A percentile compares a stretch with the other conserved stretches of the same genome.
These are phyloP conservation scores for Tephrocybe sp. DNA, from an alignment of 768 basidiomycete genomes.

Conservation along the genomic window DNA sequence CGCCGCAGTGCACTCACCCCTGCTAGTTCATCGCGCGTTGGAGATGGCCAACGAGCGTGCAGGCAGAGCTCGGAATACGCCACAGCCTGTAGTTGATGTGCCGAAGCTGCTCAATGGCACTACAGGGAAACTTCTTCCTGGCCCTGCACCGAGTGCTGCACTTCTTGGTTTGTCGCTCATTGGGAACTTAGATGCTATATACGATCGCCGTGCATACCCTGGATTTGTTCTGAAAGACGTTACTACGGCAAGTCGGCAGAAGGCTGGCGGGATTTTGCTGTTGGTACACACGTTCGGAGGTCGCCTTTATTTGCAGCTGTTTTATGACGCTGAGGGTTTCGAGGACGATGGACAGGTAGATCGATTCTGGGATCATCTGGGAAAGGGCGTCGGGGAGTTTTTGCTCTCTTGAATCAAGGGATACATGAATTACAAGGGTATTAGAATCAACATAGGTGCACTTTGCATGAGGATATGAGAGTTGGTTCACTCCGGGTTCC, in stretches of 20 bases:
- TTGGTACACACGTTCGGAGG: slow-evolving; percentile 64
- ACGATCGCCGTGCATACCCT: slow-evolving; percentile 50
- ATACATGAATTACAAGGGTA: neutral
- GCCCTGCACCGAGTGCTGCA: slow-evolving; percentile 25
- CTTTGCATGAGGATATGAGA: too few species aligned
- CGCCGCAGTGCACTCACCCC: slow-evolving; percentile 46
- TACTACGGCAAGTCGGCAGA: slow-evolving; percentile 66
- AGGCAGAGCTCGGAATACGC: slow-evolving; percentile 25
- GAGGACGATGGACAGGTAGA: slow-evolving; percentile 20
- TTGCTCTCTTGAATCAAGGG: neutral
- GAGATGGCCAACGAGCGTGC: slow-evolving; percentile 52
- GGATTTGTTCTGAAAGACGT: slow-evolving; percentile 51
- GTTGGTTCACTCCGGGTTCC: too few species aligned
- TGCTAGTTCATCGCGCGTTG: slow-evolving; percentile 49
- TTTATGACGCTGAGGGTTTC: slow-evolving; percentile 31
- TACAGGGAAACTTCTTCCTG: slow-evolving; percentile 2
- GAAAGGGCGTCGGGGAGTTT: slow-evolving; percentile 20
- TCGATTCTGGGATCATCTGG: slow-evolving; percentile 27
- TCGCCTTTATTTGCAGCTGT: slow-evolving; percentile 51
- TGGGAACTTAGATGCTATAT: slow-evolving; percentile 67
- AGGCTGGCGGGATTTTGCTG: slow-evolving; percentile 58
- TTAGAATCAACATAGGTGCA: neutral
- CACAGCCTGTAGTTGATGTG: neutral
- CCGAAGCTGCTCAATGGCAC: neutral
- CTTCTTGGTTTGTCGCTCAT: slow-evolving; percentile 67